phyloP scores from a whole-genome alignment of 2,329 filamentous ascomycete genomes.

The Chrysoporthe cubensis region DNA sequence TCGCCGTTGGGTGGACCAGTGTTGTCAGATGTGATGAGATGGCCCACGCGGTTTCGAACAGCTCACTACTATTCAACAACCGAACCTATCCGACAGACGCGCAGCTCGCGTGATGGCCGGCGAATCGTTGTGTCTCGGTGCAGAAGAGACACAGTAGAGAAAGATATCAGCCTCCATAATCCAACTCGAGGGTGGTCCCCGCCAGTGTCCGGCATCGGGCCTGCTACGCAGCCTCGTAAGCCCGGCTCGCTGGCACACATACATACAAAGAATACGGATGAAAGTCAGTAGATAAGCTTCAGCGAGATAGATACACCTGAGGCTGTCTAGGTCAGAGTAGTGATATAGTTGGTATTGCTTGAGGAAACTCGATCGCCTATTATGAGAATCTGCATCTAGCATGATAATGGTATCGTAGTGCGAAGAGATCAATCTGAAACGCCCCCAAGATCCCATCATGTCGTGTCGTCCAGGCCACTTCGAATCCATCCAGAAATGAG shows the following conservation, averaged over 20 bases:
- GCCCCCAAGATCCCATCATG: background rate
- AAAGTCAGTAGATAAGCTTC: background rate
- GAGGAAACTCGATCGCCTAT: background rate
- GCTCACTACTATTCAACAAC: background rate
- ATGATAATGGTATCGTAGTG: conserved; percentile 24
- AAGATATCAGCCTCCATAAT: no score
- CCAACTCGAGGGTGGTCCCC: no score
- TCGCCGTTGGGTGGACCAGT: no score
- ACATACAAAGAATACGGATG: background rate
- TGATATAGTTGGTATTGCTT: background rate
- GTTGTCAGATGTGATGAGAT: no score
- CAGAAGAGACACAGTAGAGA: no score
- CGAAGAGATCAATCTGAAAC: conserved; percentile 14
- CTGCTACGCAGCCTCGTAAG: no score
- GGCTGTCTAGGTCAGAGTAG: background rate
- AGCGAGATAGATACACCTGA: background rate
- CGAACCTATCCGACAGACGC: no score
- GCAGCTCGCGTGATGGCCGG: no score
- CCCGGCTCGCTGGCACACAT: no score
- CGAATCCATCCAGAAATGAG: background rate
- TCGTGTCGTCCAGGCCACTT: background rate
- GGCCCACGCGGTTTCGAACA: no score
- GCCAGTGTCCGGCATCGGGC: no score
- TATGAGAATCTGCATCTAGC: background rate
- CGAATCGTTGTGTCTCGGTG: no score